A percentile compares a stretch with the other conserved stretches of the same genome.
These are phyloP conservation scores for Colletotrichum karsti DNA, from an alignment of 2,329 filamentous ascomycete genomes.

Conservation along the genomic window DNA sequence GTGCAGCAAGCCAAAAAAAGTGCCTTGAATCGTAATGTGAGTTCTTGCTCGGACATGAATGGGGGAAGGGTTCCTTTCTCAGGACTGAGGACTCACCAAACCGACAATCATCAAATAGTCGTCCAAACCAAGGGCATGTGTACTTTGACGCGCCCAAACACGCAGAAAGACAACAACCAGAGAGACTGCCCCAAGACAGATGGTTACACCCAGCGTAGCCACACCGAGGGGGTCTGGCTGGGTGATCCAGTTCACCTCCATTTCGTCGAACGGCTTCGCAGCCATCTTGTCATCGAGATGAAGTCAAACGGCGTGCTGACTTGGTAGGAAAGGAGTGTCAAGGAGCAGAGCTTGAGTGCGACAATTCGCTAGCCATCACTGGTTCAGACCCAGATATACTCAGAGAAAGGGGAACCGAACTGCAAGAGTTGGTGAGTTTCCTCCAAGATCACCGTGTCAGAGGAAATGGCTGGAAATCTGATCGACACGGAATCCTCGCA, in stretches of 20 bases:
- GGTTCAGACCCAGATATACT: too few relatives aligned
- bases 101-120: background rate
- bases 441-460: too few relatives aligned
- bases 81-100: background rate
- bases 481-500: too few relatives aligned
- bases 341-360: too few relatives aligned
- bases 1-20: background rate
- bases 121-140: background rate
- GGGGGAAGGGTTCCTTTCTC: too few relatives aligned
- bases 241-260: background rate
- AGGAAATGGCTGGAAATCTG: too few relatives aligned
- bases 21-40: background rate
- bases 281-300: background rate
- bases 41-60: background rate
- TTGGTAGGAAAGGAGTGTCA: background rate
- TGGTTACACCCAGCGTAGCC: background rate
- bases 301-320: background rate
- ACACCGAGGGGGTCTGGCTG: background rate
- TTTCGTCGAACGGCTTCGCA: background rate
- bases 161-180: background rate
- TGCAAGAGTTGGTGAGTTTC: too few relatives aligned
- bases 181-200: background rate
- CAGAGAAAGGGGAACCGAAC: too few relatives aligned
- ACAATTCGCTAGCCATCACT: too few relatives aligned
- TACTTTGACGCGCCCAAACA: background rate